Percentiles rank a stretch among this genome's conserved stretches.
Conservation (phyloP, 352 stramenopile species). For the Saprolegnia diclina region DNA sequence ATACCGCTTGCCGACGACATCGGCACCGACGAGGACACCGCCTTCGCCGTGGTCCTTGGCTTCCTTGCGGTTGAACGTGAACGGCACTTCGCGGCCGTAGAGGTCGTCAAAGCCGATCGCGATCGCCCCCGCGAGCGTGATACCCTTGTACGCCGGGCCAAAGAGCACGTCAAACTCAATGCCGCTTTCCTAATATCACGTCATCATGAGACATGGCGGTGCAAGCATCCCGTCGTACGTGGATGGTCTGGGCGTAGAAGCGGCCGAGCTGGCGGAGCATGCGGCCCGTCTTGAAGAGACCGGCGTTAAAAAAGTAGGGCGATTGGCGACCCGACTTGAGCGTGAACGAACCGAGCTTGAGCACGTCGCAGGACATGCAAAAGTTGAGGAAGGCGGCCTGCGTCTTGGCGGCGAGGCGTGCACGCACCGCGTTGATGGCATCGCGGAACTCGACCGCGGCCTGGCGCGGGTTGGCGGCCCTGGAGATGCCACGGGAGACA, state of each 20-base stretch:
- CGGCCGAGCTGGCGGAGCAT: conserved; percentile 89
- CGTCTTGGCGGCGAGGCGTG: conserved; percentile 37
- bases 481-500: conserved; percentile 95
- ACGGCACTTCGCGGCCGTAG: conserved; percentile 91
- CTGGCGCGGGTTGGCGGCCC: conserved; percentile 80
- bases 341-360: conserved; percentile 98
- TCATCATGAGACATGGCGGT: conserved; percentile 12
- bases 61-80: conserved; percentile 99
- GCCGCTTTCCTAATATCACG: conserved; percentile 48
- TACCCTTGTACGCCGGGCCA: conserved; percentile 99
- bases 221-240: conserved; percentile 40
- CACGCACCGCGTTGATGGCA: conserved; percentile 90
- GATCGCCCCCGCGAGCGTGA: conserved; percentile 94
- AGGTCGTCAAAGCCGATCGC: conserved; percentile 89
- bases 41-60: conserved; percentile 99
- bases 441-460: conserved; percentile 89
- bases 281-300: conserved; percentile 93
- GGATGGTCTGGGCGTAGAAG: conserved; percentile 94
- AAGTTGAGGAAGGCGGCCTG: conserved; percentile 97
- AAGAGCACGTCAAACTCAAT: conserved; percentile 99
- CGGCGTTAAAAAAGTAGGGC: conserved; percentile 99
- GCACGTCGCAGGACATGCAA: conserved; percentile 89
- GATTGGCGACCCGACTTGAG: conserved; percentile 97
- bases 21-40: conserved; percentile 92
- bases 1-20: conserved; percentile 91